Conservation (phyloP, 768 basidiomycete species). For the Mycena epipterygia region DNA sequence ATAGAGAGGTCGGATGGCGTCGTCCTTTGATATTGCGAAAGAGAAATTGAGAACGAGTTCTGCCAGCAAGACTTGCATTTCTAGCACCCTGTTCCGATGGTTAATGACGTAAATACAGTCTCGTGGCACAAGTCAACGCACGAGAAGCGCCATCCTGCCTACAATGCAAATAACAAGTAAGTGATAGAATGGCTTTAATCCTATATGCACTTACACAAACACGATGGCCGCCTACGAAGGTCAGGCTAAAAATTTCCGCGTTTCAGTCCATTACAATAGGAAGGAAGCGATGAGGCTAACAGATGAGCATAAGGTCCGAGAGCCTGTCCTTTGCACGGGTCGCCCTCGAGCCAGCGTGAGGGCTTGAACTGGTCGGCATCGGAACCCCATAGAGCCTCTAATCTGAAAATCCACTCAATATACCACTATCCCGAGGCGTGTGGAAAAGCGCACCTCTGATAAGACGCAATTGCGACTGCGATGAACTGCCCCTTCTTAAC, state of each 20-base stretch:
- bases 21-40: constrained; percentile 14
- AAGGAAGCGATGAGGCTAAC: neutral
- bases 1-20: constrained; percentile 22
- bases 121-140: neutral
- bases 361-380: constrained; percentile 59
- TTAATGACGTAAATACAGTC: neutral
- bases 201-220: constrained; percentile 13
- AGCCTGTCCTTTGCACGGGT: constrained; percentile 22
- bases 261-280: neutral
- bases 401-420: neutral
- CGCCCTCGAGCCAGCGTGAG: constrained; percentile 57
- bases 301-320: constrained; percentile 34
- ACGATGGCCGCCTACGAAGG: constrained; percentile 26
- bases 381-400: constrained; percentile 53
- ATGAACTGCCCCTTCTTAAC: constrained; percentile 51
- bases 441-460: constrained; percentile 42
- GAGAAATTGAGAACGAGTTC: constrained; percentile 27
- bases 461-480: constrained; percentile 51
- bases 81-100: constrained; percentile 10
- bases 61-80: constrained; percentile 26
- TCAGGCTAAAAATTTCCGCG: neutral
- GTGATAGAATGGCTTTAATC: neutral
- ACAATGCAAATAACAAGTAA: neutral
- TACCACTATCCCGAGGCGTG: neutral
- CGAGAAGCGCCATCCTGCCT: constrained; percentile 33